Evolutionary conservation across 139 green algal species (phyloP), one percentile per base, ranked within the genome.

Genomic region (Limnomonas spitsbergensis): DNA sequence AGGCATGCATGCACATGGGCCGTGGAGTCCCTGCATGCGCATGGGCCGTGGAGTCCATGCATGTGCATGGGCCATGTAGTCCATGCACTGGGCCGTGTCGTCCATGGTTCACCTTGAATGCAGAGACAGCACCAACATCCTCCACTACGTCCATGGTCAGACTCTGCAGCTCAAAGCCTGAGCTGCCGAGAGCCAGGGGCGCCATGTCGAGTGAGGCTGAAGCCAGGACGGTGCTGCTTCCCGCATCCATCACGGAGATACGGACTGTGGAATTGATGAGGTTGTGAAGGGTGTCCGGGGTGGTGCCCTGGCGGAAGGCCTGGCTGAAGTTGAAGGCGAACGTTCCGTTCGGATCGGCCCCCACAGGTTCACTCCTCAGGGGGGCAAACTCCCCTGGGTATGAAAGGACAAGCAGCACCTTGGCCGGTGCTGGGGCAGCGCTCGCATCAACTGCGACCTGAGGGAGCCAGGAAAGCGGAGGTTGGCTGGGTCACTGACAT

Each of bases 121-220:
- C n/a, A n/a, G n/a, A n/a, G n/a, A n/a, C n/a, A n/a, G n/a, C n/a
- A n/a, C n/a, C n/a, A n/a, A n/a, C n/a, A n/a, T n/a, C n/a, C n/a
- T n/a, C n/a, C n/a, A n/a, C n/a, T n/a, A n/a, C n/a, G n/a, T n/a
- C n/a, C n/a, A n/a, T n/a, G n/a, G n/a, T n/a, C n/a, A n/a, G n/a
- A n/a, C n/a, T n/a, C n/a, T n/a, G n/a, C n/a, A n/a, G 69, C 69
- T 42, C 24, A 29, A 29, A 76, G 9, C 37, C 69, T 52, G 69
- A 53, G 69, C 7, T 37, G 14, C 69, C 69, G 20, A 76, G 53
- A 20, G 69, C 69, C n/a, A 76, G 32, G 6, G 34, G 35, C 14
- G 32, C 6, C 69, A 76, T 76, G 37, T 76, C 69, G 20, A 76
- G 69, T 24, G 54, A 7, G 53, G 69, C 69, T 14, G 34, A 53